Percentiles rank a stretch among this genome's conserved stretches.
Evolutionary conservation across 2,329 filamentous ascomycete genomes (phyloP).

Genomic region (Ceratocystis cacaofunesta): DNA sequence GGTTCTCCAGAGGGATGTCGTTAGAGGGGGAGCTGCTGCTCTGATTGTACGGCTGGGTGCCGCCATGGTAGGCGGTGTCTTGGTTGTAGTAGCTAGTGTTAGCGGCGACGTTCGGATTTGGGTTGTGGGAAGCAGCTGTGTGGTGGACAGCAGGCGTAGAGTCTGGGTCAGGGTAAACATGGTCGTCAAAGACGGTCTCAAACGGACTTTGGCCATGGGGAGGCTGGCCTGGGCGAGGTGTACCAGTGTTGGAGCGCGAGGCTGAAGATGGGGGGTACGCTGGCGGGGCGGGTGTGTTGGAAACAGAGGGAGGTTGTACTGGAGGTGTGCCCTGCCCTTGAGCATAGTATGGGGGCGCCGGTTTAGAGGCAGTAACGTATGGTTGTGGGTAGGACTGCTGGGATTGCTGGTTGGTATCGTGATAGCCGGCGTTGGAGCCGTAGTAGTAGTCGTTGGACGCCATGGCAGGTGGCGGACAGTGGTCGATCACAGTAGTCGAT

Average conservation of each 20-base stretch:
- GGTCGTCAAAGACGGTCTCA: conserved; percentile 52
- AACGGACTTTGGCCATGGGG: conserved; percentile 37
- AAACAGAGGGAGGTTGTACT: conserved; percentile 8
- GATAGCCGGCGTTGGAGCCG: conserved; percentile 9
- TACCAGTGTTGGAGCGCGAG: conserved; percentile 20
- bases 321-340: conserved; percentile 11
- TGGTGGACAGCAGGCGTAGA: conserved; percentile 6
- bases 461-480: conserved; percentile 6
- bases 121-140: neutral
- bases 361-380: conserved; percentile 6
- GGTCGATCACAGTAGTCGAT: neutral
- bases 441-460: conserved; percentile 18
- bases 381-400: conserved; percentile 9
- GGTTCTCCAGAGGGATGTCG: conserved; percentile 43
- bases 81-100: conserved; percentile 23
- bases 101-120: conserved; percentile 22
- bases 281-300: conserved; percentile 7
- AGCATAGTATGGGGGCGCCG: conserved; percentile 15
- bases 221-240: conserved; percentile 15
- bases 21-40: conserved; percentile 28
- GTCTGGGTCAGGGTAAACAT: conserved; percentile 42
- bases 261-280: conserved; percentile 17
- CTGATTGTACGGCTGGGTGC: conserved; percentile 25
- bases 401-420: conserved; percentile 9
- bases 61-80: conserved; percentile 45